Base-by-base conservation (phyloP, 2,329 filamentous ascomycete species). In the Penicillium digitatum region DNA sequence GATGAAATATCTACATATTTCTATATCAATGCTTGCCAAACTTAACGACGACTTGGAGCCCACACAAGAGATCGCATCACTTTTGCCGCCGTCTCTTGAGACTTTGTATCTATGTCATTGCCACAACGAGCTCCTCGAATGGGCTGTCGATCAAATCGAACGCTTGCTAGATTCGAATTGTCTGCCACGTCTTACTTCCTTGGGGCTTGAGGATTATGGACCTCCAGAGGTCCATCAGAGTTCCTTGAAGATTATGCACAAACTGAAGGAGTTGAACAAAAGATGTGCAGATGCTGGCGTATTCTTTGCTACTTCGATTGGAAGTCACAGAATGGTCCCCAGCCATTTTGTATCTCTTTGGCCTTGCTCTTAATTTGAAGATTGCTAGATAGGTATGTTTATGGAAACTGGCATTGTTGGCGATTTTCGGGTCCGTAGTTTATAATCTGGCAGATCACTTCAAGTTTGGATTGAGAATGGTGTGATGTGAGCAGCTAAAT, bases 21-120 rank as follows among this genome's bases (percentile, higher is more conserved):
- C 48, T 34, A 4, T 44, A 11, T 11, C 27, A 20, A 44, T 44
- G 38, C 48, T 51, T 6, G 26, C 43, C 9, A 22, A 11, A 14
- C 29, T 44, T 44, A 31, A 50, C 20, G 22, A 32, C 5, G 1
- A 34, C 6, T 10, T 24, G 2, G 43, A 34, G 38, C 16, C 48
- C 22, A 34, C 20, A 8, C 29, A 20, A 9, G 29, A 51, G 3
- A 22, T 51, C 8, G 20, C 11, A 9, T 7, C 16, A 1, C 22
- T 51, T 26, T 34, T 51, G 38, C 48, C 48, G 20, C 48, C 48
- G 18, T 44, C 48, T 6, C 39, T 51, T 31, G 29, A 44, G 22
- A 43, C 29, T 18, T 35, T 51, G 48, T 51, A 35, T 35, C 27
- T 51, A 24, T 51, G 48, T 34, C 38, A 51, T n/a, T 51, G 48